These are phyloP conservation scores for Asparagopsis taxiformis DNA, from an alignment of 31 red algal genomes.

Conservation along the genomic window DNA sequence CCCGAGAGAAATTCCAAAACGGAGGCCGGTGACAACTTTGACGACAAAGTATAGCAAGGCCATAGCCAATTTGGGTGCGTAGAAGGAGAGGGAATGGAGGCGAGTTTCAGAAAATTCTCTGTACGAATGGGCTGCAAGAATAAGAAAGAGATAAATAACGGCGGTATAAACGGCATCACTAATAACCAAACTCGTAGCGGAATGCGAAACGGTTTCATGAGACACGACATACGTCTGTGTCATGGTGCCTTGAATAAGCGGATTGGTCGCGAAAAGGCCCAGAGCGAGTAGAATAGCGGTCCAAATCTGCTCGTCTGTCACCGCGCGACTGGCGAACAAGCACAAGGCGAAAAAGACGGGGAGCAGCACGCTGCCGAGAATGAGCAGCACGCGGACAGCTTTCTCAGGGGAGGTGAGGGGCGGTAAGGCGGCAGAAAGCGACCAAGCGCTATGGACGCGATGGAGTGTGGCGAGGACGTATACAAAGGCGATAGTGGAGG, in stretches of 20 bases:
- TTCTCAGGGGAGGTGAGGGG: conserved; percentile 13
- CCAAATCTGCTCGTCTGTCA: conserved; percentile 77
- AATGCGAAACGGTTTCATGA: background rate
- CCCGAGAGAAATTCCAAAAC: conserved; percentile 40
- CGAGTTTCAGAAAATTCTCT: conserved; percentile 30
- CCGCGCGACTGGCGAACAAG: conserved; percentile 14
- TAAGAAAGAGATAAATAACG: conserved; percentile 54
- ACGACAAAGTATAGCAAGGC: conserved; percentile 35
- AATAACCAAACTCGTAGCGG: conserved; percentile 29
- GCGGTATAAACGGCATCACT: conserved; percentile 65
- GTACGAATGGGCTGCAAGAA: conserved; percentile 66
- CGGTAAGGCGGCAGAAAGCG: background rate
- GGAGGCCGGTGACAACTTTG: conserved; percentile 46
- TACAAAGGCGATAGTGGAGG: conserved; percentile 29
- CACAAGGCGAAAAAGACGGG: conserved; percentile 47
- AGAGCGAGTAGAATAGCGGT: conserved; percentile 48
- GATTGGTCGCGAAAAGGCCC: conserved; percentile 51
- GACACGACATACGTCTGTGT: conserved; percentile 2
- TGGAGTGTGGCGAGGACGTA: conserved; percentile 44
- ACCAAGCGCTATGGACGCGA: conserved; percentile 2
- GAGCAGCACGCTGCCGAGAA: conserved; percentile 37
- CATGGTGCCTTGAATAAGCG: conserved; percentile 19
- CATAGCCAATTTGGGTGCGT: conserved; percentile 54
- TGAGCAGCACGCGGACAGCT: conserved; percentile 15
- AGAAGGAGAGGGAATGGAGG: conserved; percentile 48